These are phyloP conservation scores for Arthrobotrys musiformis DNA, from an alignment of 2,329 filamentous ascomycete genomes.

Conservation along the genomic window DNA sequence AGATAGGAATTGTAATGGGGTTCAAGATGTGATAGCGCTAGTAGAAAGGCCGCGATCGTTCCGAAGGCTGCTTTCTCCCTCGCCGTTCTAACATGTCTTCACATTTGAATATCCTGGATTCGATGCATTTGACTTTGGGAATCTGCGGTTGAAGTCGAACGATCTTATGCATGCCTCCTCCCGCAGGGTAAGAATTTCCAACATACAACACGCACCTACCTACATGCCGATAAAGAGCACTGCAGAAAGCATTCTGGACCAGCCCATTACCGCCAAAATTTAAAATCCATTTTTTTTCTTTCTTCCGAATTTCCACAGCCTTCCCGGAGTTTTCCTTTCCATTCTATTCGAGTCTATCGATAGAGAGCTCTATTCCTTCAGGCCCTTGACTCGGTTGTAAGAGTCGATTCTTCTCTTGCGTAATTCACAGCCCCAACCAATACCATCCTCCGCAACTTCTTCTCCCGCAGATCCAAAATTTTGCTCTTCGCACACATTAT, in stretches of 20 bases:
- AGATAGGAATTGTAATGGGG: slow-evolving; percentile 52
- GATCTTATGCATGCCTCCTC: not conserved
- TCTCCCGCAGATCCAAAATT: not conserved
- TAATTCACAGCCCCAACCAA: not conserved
- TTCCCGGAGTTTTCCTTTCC: slow-evolving; percentile 3
- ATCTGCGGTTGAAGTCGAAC: not conserved
- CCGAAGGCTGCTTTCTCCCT: slow-evolving; percentile 1
- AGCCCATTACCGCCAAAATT: not conserved
- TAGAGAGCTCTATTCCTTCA: not conserved
- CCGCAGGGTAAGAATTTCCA: not conserved
- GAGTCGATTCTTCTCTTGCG: slow-evolving; percentile 1
- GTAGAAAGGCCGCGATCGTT: not conserved
- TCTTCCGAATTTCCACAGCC: not conserved
- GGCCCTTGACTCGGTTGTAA: not conserved
- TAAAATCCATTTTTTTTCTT: not conserved
- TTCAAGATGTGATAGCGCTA: slow-evolving; percentile 11
- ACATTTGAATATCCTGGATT: not conserved
- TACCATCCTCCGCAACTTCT: not conserved
- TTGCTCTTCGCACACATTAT: not conserved
- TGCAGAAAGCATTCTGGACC: not conserved
- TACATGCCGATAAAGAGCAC: not conserved
- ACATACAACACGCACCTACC: slow-evolving; percentile 17
- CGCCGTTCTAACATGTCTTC: not conserved
- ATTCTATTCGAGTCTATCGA: not conserved
- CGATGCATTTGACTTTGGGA: not conserved